A percentile compares a stretch with the other conserved stretches of the same genome.
Evolutionary conservation across 805 yeast species (phyloP).

Genomic region (Yamadazyma olivae): DNA sequence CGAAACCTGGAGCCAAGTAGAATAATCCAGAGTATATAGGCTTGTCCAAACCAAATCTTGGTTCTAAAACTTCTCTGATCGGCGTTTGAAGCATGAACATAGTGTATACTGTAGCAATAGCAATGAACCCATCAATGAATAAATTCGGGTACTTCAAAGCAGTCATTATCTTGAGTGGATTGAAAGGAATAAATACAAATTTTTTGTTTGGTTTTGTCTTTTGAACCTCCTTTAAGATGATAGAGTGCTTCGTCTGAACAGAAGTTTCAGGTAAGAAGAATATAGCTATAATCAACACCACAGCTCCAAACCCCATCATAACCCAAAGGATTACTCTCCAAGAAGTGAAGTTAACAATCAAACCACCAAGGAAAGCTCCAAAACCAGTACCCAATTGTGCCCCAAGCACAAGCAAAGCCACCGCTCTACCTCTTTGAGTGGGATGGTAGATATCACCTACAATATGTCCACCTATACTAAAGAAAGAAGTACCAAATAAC

Average conservation of each 20-base stretch:
- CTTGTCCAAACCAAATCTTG: conserved; percentile 45
- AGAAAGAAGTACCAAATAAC: conserved; percentile 53
- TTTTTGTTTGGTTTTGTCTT: conserved; percentile 19
- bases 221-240: conserved; percentile 17
- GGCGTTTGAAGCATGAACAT: conserved; percentile 56
- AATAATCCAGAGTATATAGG: conserved; percentile 53
- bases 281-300: conserved; percentile 29
- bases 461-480: conserved; percentile 50
- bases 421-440: conserved; percentile 47
- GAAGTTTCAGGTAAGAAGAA: conserved; percentile 48
- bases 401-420: conserved; percentile 48
- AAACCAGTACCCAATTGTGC: conserved; percentile 53
- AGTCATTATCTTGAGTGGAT: conserved; percentile 44
- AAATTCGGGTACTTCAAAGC: conserved; percentile 44
- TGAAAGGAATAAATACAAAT: conserved; percentile 41
- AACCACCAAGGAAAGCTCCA: conserved; percentile 53
- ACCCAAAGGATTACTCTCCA: conserved; percentile 57
- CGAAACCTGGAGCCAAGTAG: conserved; percentile 57
- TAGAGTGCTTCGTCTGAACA: conserved; percentile 24
- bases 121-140: conserved; percentile 40
- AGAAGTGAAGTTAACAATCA: conserved; percentile 45
- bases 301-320: conserved; percentile 42
- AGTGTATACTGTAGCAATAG: conserved; percentile 41
- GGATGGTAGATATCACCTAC: conserved; percentile 52
- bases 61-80: conserved; percentile 53